A percentile compares a stretch with the other conserved stretches of the same genome.
Conservation (phyloP, 805 yeast species). For the Diddensiella santjacobensis region DNA sequence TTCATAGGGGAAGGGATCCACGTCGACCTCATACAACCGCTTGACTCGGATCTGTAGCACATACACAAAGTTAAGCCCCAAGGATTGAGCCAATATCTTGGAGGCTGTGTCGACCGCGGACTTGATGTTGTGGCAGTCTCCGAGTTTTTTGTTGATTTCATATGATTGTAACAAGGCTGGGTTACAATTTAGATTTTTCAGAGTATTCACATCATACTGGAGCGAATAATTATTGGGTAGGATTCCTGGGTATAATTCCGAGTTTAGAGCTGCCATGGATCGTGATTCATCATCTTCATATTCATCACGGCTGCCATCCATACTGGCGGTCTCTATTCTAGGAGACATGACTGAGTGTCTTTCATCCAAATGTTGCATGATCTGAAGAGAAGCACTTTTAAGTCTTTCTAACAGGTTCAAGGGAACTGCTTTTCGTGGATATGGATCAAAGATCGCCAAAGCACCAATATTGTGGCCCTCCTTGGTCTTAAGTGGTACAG, state of each 20-base stretch:
- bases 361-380: neutral
- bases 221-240: constrained; percentile 7
- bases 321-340: neutral
- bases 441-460: constrained; percentile 53
- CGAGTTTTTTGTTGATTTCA: constrained; percentile 26
- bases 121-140: constrained; percentile 20
- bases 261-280: neutral
- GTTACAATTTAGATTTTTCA: constrained; percentile 14
- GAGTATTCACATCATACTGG: constrained; percentile 11
- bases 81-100: constrained; percentile 22
- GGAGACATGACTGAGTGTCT: constrained; percentile 1
- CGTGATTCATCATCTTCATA: neutral
- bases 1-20: neutral
- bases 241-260: constrained; percentile 3
- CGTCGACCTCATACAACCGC: neutral
- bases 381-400: constrained; percentile 10
- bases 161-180: constrained; percentile 26
- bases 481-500: constrained; percentile 49
- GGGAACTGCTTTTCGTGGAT: constrained; percentile 19
- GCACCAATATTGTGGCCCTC: constrained; percentile 51
- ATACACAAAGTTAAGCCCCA: constrained; percentile 28
- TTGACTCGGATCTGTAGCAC: constrained; percentile 26
- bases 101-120: constrained; percentile 29
- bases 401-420: constrained; percentile 17
- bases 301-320: neutral